Evolutionary conservation across 306 rosid genomes (phyloP).

Genomic region (Mucuna pruriens): DNA sequence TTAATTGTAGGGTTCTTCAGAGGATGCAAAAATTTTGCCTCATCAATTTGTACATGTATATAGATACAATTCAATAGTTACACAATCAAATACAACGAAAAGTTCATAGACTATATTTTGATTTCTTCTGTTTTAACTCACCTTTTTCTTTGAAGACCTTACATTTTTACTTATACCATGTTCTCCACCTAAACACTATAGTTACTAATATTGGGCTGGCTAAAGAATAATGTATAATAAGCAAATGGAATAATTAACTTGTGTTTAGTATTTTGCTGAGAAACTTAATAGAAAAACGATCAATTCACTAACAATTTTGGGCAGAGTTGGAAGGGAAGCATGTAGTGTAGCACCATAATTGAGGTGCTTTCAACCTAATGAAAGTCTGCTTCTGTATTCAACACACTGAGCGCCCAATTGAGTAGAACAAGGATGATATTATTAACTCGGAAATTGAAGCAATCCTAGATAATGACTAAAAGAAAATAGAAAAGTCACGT

Average conservation of each 20-base stretch:
- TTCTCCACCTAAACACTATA: neutral
- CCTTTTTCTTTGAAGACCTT: neutral
- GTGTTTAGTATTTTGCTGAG: neutral
- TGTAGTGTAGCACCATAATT: neutral
- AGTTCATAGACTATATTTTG: neutral
- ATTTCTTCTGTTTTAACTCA: neutral
- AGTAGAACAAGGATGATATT: too few species aligned
- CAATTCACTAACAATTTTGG: neutral
- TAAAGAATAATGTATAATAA: neutral
- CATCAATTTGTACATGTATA: constrained; percentile 28
- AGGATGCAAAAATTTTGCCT: constrained; percentile 27
- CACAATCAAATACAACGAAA: constrained; percentile 33
- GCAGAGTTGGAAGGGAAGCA: neutral
- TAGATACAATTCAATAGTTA: neutral
- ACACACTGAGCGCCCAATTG: too few species aligned
- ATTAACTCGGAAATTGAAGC: too few species aligned
- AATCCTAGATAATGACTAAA: too few species aligned
- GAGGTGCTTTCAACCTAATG: neutral
- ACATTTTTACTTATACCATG: neutral
- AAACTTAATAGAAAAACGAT: neutral
- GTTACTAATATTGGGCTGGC: neutral
- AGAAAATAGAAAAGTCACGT: too few species aligned
- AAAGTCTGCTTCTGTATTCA: too few species aligned
- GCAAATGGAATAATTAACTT: neutral
- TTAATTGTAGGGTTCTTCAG: neutral